Base-by-base conservation (phyloP, 805 yeast genomes). In the Citeromyces matritensis region DNA sequence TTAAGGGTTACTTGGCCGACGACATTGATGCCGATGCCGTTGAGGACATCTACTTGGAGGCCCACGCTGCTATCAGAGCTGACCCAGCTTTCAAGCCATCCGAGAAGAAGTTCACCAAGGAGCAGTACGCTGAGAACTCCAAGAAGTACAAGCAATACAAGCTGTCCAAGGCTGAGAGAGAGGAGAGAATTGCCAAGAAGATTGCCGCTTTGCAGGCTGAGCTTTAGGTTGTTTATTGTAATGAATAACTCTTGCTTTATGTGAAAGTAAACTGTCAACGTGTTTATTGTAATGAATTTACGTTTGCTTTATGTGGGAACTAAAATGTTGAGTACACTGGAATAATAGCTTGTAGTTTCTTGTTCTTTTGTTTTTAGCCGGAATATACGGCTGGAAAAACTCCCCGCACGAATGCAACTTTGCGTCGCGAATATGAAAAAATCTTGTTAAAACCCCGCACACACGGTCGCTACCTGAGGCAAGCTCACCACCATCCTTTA, bases 11-110 rank as follows among this genome's bases (percentile, higher is more conserved):
- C 88, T 63, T 91, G 49, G 95, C 77, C 51, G 96, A 88, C 56
- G 97, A 84, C 63, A 73, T 91, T 53, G 97, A 91, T 63, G 91
- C 97, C 51, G 98, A 91, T 56, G 82, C 79, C 48, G 58, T 91
- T 50, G 98, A 91, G 75, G 98, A 91, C 58, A 60, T 91, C 63
- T 91, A 88, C 86, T 51, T 73, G 45, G 79, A 74, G 54, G 98
- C 98, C 55, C 96, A 85, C 66, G 93, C 73, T 58, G 73, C 76
- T 51, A 91, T 91, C 74, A 86, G 97, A 73, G 97, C 59, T 46
- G 93, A 88, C 72, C 98, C 98, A 63, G 39, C 75, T 45, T 73
- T 73, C 80, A 79, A 78, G 71, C 81, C 85, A 58, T 67, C 94
- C 53, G 80, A 74, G 64, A 75, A 73, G 77, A 83, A 83, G 72